These are phyloP conservation scores for Eimeria zaria DNA, from an alignment of 169 alveolate species.

Conservation along the genomic window DNA sequence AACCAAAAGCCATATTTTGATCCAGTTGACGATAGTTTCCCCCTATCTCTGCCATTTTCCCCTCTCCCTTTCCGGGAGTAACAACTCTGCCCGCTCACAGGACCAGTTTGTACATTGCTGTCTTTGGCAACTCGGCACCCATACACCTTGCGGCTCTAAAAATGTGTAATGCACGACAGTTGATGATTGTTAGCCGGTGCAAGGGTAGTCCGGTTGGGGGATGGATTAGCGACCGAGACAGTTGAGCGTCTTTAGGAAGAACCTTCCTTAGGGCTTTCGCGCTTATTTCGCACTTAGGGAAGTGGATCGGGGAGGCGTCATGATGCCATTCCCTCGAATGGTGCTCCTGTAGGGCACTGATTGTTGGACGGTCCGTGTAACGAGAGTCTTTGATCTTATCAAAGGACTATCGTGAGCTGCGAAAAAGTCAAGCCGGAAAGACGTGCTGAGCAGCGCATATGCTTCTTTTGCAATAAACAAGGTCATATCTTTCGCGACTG, in stretches of 20 bases:
- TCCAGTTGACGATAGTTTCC: neutral
- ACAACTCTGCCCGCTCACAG: neutral
- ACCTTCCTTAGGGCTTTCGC: neutral
- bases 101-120: neutral
- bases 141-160: neutral
- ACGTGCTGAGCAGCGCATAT: too few species aligned
- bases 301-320: neutral
- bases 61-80: neutral
- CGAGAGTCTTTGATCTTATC: too few species aligned
- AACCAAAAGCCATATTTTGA: neutral
- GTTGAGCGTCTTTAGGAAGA: neutral
- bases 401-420: too few species aligned
- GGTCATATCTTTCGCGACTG: too few species aligned
- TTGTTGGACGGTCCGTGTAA: too few species aligned
- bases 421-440: too few species aligned
- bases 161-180: neutral
- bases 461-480: too few species aligned
- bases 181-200: neutral
- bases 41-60: neutral
- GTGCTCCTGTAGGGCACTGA: neutral
- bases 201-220: neutral
- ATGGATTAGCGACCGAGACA: neutral
- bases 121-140: neutral
- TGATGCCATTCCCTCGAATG: neutral
- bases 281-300: neutral